phyloP scores from a whole-genome alignment of 2,329 filamentous ascomycete genomes.

The Monosporascus sp. region DNA sequence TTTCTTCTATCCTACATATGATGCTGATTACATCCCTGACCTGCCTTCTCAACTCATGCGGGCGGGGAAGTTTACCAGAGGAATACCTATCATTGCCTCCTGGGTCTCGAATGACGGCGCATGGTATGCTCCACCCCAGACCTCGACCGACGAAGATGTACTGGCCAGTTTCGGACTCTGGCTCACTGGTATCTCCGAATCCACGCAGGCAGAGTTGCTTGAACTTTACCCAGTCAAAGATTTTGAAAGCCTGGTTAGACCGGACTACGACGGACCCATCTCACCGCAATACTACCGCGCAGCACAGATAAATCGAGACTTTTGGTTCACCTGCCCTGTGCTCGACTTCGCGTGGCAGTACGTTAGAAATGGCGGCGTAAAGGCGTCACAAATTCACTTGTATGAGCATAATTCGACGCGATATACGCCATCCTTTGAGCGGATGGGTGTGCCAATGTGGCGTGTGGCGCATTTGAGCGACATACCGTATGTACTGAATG shows the following conservation, averaged over 20 bases:
- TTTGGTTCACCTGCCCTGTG: conserved; percentile 28
- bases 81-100: conserved; percentile 8
- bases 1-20: conserved; percentile 18
- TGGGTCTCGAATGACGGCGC: conserved; percentile 18
- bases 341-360: conserved; percentile 29
- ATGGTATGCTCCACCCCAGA: conserved; percentile 12
- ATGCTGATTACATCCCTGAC: conserved; percentile 20
- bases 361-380: conserved; percentile 11
- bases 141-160: conserved; percentile 15
- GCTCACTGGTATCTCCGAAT: conserved; percentile 8
- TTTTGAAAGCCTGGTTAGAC: conserved; percentile 6
- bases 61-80: conserved; percentile 17
- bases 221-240: conserved; percentile 10
- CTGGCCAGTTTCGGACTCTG: conserved; percentile 14
- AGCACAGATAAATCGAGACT: conserved; percentile 26
- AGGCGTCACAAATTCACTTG: conserved; percentile 13
- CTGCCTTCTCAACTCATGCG: conserved; percentile 21
- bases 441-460: conserved; percentile 29
- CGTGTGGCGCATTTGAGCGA: conserved; percentile 28
- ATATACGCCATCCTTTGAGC: conserved; percentile 18
- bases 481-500: conserved; percentile 27
- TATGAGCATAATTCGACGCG: conserved; percentile 27
- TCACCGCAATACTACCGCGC: conserved; percentile 28
- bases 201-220: conserved; percentile 5
- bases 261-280: conserved; percentile 9